phyloP scores from a whole-genome alignment of 192 early-diverging fungal species.

The Allomyces javanicus region DNA sequence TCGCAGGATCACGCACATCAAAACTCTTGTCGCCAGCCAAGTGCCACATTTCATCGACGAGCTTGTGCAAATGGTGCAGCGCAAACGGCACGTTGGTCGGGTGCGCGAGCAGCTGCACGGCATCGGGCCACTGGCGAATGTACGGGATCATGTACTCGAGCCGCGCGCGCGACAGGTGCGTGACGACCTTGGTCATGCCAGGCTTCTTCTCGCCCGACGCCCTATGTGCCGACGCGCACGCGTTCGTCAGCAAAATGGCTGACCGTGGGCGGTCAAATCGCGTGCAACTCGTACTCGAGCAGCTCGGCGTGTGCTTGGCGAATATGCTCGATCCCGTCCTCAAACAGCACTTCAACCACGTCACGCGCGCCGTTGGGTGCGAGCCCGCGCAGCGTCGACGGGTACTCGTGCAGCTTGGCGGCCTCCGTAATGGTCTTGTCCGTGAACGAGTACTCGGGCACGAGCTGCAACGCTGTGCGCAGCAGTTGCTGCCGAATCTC shows the following conservation, averaged over 20 bases:
- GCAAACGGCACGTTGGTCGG: constrained; percentile 57
- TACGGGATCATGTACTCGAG: neutral
- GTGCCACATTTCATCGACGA: constrained; percentile 75
- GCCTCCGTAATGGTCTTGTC: constrained; percentile 38
- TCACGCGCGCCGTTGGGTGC: constrained; percentile 41
- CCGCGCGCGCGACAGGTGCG: neutral
- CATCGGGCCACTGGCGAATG: constrained; percentile 12
- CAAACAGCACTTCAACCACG: constrained; percentile 56
- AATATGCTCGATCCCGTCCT: constrained; percentile 35
- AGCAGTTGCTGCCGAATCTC: constrained; percentile 19
- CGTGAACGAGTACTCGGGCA: constrained; percentile 58
- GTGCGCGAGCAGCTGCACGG: constrained; percentile 52
- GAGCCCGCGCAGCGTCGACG: constrained; percentile 48
- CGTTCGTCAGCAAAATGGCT: constrained; percentile 5
- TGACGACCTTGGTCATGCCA: neutral
- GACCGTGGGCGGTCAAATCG: neutral
- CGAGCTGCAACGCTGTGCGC: constrained; percentile 39
- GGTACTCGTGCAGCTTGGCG: constrained; percentile 43
- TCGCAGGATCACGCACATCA: constrained; percentile 27
- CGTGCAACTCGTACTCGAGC: neutral
- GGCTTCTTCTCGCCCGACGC: constrained; percentile 22
- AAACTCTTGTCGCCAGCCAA: constrained; percentile 64
- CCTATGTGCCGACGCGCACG: constrained; percentile 14
- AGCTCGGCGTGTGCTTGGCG: constrained; percentile 38
- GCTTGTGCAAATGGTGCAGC: constrained; percentile 36